phyloP scores from a whole-genome alignment of 2,329 filamentous ascomycete species.

The Coccinonectria pachysandricola region DNA sequence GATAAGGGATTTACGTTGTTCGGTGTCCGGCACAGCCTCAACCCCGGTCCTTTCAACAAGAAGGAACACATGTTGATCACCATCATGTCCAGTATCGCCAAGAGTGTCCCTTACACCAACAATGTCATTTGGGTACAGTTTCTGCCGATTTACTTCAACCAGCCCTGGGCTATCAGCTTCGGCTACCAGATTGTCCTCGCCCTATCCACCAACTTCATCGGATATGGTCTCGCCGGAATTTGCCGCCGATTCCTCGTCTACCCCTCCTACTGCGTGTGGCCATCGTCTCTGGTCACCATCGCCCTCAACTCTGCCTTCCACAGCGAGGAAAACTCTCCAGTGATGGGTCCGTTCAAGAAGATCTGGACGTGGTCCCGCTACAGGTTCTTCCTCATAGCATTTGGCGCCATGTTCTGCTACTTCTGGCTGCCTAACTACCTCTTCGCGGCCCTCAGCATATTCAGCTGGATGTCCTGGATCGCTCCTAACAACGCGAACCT shows the following conservation, averaged over 20 bases:
- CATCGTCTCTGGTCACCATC: conserved; percentile 37
- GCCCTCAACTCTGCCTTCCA: conserved; percentile 33
- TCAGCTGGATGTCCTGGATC: conserved; percentile 39
- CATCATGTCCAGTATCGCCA: conserved; percentile 46
- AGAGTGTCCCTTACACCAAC: conserved; percentile 36
- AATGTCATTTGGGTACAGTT: conserved; percentile 40
- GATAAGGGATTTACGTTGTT: conserved; percentile 20
- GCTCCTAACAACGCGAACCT: conserved; percentile 34
- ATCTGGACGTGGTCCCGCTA: conserved; percentile 29
- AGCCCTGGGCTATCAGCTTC: conserved; percentile 35
- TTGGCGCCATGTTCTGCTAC: conserved; percentile 29
- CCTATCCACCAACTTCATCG: conserved; percentile 39
- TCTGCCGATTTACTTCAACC: conserved; percentile 39
- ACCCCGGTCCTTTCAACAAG: conserved; percentile 29
- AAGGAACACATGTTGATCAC: conserved; percentile 45
- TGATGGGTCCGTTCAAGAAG: conserved; percentile 12
- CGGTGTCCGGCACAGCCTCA: conserved; percentile 22
- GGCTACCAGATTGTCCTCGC: conserved; percentile 40
- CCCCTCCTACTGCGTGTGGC: conserved; percentile 42
- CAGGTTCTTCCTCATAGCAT: conserved; percentile 34
- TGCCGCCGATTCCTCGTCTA: conserved; percentile 33
- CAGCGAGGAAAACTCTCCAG: conserved; percentile 3
- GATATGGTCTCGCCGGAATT: conserved; percentile 38
- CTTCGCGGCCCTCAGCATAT: conserved; percentile 33
- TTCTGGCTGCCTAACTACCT: conserved; percentile 42